phyloP scores from a whole-genome alignment of 2,329 filamentous ascomycete species.

The Ceratocystis lukuohia region DNA sequence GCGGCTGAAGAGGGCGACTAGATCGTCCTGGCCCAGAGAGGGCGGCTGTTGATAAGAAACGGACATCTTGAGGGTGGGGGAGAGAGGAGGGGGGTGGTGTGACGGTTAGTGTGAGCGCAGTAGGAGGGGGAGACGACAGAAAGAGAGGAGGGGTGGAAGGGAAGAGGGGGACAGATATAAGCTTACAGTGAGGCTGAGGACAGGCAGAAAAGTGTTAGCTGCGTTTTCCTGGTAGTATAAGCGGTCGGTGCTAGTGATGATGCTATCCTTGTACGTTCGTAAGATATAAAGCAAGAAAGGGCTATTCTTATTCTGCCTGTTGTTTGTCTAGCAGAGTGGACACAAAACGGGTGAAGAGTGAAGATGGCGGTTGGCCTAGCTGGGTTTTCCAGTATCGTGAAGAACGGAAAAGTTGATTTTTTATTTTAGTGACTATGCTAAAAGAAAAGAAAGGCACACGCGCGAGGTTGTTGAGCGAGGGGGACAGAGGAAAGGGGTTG shows the following conservation, averaged over 20 bases:
- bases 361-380: not conserved
- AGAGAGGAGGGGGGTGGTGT: not conserved
- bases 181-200: not conserved
- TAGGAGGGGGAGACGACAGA: not conserved
- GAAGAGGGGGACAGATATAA: not conserved
- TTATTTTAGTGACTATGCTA: slow-evolving; percentile 4
- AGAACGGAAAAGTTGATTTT: not conserved
- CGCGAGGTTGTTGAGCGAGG: not conserved
- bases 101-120: not conserved
- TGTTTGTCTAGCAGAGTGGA: too few species aligned
- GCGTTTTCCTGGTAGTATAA: too few species aligned
- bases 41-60: slow-evolving; percentile 11
- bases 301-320: too few species aligned
- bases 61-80: slow-evolving; percentile 14
- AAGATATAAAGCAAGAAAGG: too few species aligned
- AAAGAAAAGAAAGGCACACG: not conserved
- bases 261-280: too few species aligned
- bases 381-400: not conserved
- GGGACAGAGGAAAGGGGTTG: not conserved
- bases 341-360: not conserved
- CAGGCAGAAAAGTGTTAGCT: not conserved
- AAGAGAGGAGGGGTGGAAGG: not conserved
- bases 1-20: slow-evolving; percentile 16
- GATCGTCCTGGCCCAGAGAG: slow-evolving; percentile 14
- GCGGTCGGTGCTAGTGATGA: too few species aligned